phyloP scores from a whole-genome alignment of 1,284 basidiomycete species.

The Cutaneotrichosporon sp. region DNA sequence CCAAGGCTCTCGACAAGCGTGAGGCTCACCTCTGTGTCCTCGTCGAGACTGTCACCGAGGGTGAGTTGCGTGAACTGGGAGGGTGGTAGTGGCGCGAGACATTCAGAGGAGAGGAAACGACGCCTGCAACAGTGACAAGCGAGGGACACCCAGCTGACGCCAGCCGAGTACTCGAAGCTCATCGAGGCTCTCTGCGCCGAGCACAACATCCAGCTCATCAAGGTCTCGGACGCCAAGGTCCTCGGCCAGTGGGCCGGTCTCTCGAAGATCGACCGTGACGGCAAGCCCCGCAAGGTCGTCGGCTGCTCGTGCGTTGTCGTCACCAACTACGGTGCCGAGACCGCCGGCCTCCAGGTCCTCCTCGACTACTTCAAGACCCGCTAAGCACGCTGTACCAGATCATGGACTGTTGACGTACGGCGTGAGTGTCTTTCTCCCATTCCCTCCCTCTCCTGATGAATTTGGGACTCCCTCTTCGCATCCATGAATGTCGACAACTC shows the following conservation, averaged over 20 bases:
- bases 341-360: slow-evolving; percentile 93
- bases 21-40: slow-evolving; percentile 99
- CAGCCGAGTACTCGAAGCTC: slow-evolving; percentile 99
- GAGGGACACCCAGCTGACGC: too few relatives aligned
- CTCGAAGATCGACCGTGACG: slow-evolving; percentile 99
- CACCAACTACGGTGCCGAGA: slow-evolving; percentile 96
- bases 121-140: too few relatives aligned
- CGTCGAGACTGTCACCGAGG: slow-evolving; percentile 98
- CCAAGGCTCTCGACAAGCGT: slow-evolving; percentile 98
- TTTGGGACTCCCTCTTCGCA: slow-evolving; percentile 56
- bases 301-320: slow-evolving; percentile 97
- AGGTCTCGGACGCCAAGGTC: slow-evolving; percentile 94
- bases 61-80: too few relatives aligned
- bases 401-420: neutral
- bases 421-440: slow-evolving; percentile 10
- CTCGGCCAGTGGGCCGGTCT: slow-evolving; percentile 98
- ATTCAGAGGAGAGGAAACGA: too few relatives aligned
- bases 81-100: too few relatives aligned
- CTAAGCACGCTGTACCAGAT: slow-evolving; percentile 34
- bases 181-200: slow-evolving; percentile 99
- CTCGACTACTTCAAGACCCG: slow-evolving; percentile 66
- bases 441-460: slow-evolving; percentile 42
- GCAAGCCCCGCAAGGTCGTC: slow-evolving; percentile 96
- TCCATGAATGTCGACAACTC: slow-evolving; percentile 52
- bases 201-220: slow-evolving; percentile 99